Evolutionary conservation across 352 stramenopile genomes (phyloP).

Genomic region (Globisporangium cylindrosporum): DNA sequence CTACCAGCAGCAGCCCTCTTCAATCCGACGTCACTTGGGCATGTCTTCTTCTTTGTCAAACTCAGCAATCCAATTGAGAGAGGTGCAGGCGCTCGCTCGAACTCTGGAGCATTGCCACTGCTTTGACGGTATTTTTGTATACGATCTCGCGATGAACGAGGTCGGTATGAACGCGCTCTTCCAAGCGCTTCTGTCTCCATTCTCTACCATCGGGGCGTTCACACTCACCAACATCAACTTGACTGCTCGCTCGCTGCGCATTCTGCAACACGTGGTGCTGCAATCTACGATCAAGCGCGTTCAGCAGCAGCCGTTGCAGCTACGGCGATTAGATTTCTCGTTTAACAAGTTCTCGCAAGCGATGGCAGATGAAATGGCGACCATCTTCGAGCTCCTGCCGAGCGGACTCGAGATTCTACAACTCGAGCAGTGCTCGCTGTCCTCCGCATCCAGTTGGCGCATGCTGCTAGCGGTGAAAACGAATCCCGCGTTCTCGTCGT

Average conservation of each 20-base stretch:
- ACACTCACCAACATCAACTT: constrained; percentile 49
- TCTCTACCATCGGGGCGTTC: constrained; percentile 36
- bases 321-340: constrained; percentile 58
- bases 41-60: neutral
- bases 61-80: constrained; percentile 27
- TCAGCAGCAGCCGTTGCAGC: constrained; percentile 17
- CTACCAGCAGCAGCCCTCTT: constrained; percentile 23
- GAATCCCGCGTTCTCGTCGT: constrained; percentile 45
- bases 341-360: constrained; percentile 56
- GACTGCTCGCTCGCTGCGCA: constrained; percentile 32
- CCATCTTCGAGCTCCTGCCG: constrained; percentile 43
- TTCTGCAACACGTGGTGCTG: constrained; percentile 52
- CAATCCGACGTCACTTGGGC: neutral
- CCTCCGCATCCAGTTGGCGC: constrained; percentile 28
- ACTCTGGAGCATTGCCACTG: constrained; percentile 40
- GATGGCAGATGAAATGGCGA: constrained; percentile 50
- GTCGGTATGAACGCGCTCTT: constrained; percentile 49
- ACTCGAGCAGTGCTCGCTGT: constrained; percentile 49
- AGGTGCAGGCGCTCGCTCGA: constrained; percentile 44
- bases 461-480: constrained; percentile 42
- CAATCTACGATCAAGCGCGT: constrained; percentile 47
- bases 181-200: constrained; percentile 36
- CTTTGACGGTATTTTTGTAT: constrained; percentile 48
- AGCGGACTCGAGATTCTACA: constrained; percentile 52
- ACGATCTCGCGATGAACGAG: constrained; percentile 41